These are phyloP conservation scores for Rickenella mellea DNA, from an alignment of 768 basidiomycete species.

Conservation along the genomic window DNA sequence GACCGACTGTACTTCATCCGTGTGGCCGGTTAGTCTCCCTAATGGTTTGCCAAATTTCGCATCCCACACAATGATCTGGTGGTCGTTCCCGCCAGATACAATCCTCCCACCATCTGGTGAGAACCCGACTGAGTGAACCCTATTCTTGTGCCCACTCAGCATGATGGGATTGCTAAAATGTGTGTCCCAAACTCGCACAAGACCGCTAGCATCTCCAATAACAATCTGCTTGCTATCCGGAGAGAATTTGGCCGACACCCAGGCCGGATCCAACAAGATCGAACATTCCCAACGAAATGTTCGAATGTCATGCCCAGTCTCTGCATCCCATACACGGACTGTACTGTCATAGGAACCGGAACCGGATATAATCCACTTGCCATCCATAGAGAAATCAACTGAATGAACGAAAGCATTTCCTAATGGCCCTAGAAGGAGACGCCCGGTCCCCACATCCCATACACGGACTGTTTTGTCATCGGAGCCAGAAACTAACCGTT, in stretches of 20 bases:
- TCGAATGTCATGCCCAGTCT: neutral
- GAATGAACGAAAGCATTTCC: neutral
- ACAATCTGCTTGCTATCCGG: constrained; percentile 18
- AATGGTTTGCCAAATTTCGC: constrained; percentile 15
- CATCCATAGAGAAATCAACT: neutral
- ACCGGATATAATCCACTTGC: neutral
- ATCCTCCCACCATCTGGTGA: constrained; percentile 3
- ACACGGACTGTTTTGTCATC: constrained; percentile 5
- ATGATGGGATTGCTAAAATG: constrained; percentile 13
- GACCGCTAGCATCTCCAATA: constrained; percentile 19
- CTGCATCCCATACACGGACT: neutral
- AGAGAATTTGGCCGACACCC: constrained; percentile 20
- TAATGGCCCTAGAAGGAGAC: too few relatives aligned
- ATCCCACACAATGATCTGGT: constrained; percentile 23
- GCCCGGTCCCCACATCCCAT: constrained; percentile 7
- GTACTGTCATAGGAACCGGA: neutral
- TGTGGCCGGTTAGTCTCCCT: too few relatives aligned
- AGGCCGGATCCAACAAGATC: constrained; percentile 18
- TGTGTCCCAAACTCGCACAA: constrained; percentile 18
- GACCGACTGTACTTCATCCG: constrained; percentile 10
- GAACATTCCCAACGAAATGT: constrained; percentile 15
- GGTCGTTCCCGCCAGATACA: constrained; percentile 21
- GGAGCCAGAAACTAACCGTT: constrained; percentile 3
- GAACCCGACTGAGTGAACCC: constrained; percentile 18
- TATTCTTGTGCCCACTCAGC: constrained; percentile 16